Evolutionary conservation across 768 basidiomycete genomes (phyloP), one percentile per base, ranked within the genome.

Genomic region (Boletus vinaceobasis): DNA sequence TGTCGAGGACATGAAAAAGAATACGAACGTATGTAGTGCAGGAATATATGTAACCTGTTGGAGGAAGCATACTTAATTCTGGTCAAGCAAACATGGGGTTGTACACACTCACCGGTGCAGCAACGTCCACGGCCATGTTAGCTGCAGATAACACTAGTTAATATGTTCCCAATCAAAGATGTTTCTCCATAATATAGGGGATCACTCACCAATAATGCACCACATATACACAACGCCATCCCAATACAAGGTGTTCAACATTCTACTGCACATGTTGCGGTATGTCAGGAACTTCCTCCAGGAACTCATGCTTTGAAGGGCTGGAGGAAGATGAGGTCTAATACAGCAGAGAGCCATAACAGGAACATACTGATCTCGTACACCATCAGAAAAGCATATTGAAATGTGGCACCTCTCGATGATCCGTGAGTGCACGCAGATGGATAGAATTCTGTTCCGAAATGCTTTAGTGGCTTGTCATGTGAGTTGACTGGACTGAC

Each of bases 141-240:
- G 21, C 36, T 9, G 13, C 49, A 9, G 61, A 57, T 11, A 65
- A 21, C 9, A 50, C 64, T 66, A 4, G 9, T 36, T 29, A 0
- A 38, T 21, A 26, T 36, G n/a, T 44, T 47, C 26, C 7, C 13
- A 21, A 44, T 57, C 46, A 47, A 47, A 14, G n/a, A 48, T 1
- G 2, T 13, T n/a, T 15, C 26, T 13, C 17, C 1, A 27, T 4
- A 6, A 21, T 6, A 5, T 23, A 50, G 4, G 14, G 15, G n/a
- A 5, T 32, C 5, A 4, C 61, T 45, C 27, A 69, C 66, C 1
- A 11, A 65, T 68, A 13, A 60, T 45, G 32, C 64, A 53, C 43
- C 48, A 53, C 64, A 67, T 67, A 14, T 69, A 67, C 50, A 56
- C 8, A 33, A 69, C 59, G 9, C 66, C 66, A 1, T 64, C 67